These are phyloP conservation scores for Fagopyrum tataricum DNA, from an alignment of 148 eudicot genomes.

Conservation along the genomic window DNA sequence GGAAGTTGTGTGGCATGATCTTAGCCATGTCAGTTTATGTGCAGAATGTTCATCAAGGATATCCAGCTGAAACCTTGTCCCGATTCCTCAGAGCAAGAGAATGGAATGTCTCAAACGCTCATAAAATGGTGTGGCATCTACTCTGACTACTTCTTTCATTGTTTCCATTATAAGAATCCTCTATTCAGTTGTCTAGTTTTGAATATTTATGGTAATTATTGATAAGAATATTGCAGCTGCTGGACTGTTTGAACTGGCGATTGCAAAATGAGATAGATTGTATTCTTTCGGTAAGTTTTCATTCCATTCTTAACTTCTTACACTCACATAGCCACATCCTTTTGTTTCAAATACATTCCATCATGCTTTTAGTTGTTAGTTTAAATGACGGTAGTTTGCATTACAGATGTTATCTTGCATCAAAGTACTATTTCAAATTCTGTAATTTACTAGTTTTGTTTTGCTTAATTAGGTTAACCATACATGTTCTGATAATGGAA, in stretches of 20 bases:
- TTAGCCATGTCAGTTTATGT: not conserved
- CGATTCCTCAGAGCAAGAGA: constrained; percentile 70
- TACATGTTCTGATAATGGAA: not conserved
- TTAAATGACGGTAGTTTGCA: not conserved
- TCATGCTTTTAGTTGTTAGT: not conserved
- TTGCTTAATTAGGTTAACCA: not conserved
- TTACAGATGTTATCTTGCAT: not conserved
- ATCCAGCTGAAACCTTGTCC: constrained; percentile 36
- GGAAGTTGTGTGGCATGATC: not conserved
- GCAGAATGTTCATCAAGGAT: constrained; percentile 68
- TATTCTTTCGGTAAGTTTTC: constrained; percentile 41
- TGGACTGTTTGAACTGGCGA: constrained; percentile 55
- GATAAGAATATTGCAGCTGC: constrained; percentile 31
- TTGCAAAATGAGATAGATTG: constrained; percentile 43
- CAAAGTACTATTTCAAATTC: not conserved
- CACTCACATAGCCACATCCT: too few species aligned
- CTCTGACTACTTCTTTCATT: not conserved
- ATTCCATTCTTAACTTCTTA: not conserved
- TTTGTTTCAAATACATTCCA: not conserved
- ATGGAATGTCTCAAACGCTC: constrained; percentile 45
- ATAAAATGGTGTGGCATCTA: constrained; percentile 37
- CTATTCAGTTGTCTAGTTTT: not conserved
- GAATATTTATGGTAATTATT: constrained; percentile 8
- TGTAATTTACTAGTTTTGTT: not conserved
- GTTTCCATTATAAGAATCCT: not conserved